Conservation (phyloP, 2,329 filamentous ascomycete species). For the Arthroderma uncinatum region DNA sequence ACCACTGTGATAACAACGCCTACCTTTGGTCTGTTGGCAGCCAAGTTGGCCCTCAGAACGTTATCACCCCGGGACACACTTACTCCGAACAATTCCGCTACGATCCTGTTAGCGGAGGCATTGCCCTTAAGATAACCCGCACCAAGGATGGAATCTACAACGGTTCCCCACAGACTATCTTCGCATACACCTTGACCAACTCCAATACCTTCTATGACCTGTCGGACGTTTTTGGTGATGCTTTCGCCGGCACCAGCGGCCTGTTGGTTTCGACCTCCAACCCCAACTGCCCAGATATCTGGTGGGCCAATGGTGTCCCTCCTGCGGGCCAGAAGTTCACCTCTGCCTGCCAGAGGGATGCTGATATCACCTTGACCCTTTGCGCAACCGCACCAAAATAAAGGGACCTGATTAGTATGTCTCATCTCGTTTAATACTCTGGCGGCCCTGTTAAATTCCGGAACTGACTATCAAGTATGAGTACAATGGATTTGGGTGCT, state of each 20-base stretch:
- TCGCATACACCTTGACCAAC: constrained; percentile 32
- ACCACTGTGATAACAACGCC: constrained; percentile 25
- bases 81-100: constrained; percentile 29
- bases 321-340: constrained; percentile 8
- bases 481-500: background rate
- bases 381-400: constrained; percentile 5
- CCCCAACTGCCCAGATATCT: constrained; percentile 7
- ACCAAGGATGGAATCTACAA: constrained; percentile 27
- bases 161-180: constrained; percentile 30
- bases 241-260: constrained; percentile 24
- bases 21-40: constrained; percentile 32
- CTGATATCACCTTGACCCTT: constrained; percentile 12
- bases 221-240: constrained; percentile 34
- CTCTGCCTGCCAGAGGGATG: constrained; percentile 4
- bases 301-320: constrained; percentile 10
- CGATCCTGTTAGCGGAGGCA: constrained; percentile 30
- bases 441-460: background rate
- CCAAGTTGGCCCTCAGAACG: constrained; percentile 17
- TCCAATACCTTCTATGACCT: constrained; percentile 33
- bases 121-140: constrained; percentile 34
- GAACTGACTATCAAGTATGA: background rate
- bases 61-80: constrained; percentile 21
- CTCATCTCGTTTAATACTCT: too few species aligned
- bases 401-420: background rate
- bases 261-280: constrained; percentile 7